Base-by-base conservation (phyloP, 1,284 basidiomycete genomes). In the Melanopsichium pennsylvanicum region DNA sequence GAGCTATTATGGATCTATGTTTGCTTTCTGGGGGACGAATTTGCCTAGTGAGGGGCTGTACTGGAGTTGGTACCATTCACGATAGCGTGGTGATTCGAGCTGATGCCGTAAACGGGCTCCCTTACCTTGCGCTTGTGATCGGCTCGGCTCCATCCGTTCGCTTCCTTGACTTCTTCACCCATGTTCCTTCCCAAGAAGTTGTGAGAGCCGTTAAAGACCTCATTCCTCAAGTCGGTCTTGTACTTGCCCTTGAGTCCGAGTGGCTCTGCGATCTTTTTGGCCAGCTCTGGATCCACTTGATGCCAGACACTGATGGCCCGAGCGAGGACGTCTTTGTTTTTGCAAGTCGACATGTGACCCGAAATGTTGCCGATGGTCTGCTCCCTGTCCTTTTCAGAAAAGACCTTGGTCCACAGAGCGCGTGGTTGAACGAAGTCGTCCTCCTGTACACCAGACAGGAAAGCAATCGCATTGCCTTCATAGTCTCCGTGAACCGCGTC, bases 381-480 rank as follows among this genome's bases (percentile, higher is more conserved):
- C 25, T 66, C 29, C 5, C 69, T 43, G 11, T 66, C 68, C 26
- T 57, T 31, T 23, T 91, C 88, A 62, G 85, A 86, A 84, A 92
- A 89, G 21, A 94, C 92, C 74, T 87, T 88, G 63, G 82, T 78
- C 86, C 88, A 95, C 38, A 96, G 84, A 13, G 85, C 87, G 56
- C 92, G 87, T 7, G 93, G 92, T 78, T 93, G 92, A 83, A 92
- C 90, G 78, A 96, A 96, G 85, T 96, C 93, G 12, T 52, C 47
- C 43, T 58, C 56, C 26, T 75, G 90, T 87, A 66, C 85, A 80
- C 88, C 88, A 75, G 86, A 87, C 69, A 95, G 84, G 81, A 92
- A 89, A 63, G 72, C 58, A 18, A 72, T 43, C 19, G 70, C 52
- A 25, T 60, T 50, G 19, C 88, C 90, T 58, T 72, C 72, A 34